Percentiles rank a stretch among this genome's conserved stretches.
phyloP scores from a whole-genome alignment of 1,139 yeast species.

The Candida sp. region DNA sequence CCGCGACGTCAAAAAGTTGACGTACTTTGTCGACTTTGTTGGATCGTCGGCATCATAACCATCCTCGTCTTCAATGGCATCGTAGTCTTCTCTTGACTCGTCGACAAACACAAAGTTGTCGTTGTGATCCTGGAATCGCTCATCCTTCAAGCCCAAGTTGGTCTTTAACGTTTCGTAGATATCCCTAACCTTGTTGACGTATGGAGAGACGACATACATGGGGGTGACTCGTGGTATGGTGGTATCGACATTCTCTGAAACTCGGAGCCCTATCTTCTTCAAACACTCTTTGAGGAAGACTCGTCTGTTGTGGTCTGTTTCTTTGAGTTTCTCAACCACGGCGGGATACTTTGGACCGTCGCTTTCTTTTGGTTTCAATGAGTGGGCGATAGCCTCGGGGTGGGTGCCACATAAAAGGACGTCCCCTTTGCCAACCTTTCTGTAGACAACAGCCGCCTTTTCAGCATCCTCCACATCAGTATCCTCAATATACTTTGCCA shows the following conservation, averaged over 20 bases:
- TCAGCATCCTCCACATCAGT: conserved; percentile 42
- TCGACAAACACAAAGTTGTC: conserved; percentile 58
- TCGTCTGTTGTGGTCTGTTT: conserved; percentile 52
- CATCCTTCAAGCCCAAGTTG: conserved; percentile 47
- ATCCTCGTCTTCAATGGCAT: conserved; percentile 8
- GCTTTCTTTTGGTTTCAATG: conserved; percentile 36
- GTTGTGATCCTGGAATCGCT: conserved; percentile 50
- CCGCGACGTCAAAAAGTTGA: conserved; percentile 47
- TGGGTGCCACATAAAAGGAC: conserved; percentile 88
- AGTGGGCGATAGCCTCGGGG: conserved; percentile 77
- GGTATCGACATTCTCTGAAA: conserved; percentile 51
- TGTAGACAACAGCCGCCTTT: conserved; percentile 74
- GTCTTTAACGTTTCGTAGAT: conserved; percentile 33
- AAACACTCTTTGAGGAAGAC: conserved; percentile 61
- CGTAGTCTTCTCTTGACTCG: conserved; percentile 21
- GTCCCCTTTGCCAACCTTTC: conserved; percentile 74
- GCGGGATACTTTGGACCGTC: conserved; percentile 29
- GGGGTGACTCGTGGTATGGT: conserved; percentile 78
- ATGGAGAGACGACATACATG: conserved; percentile 44
- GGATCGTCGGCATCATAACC: conserved; percentile 50
- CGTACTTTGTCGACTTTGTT: conserved; percentile 55
- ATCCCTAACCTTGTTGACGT: conserved; percentile 21
- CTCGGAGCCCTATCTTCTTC: conserved; percentile 66
- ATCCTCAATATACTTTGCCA: conserved; percentile 63
- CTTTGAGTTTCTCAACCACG: conserved; percentile 42